phyloP scores from a whole-genome alignment of 176 grass and related monocot species.

The Luzula sylvatica region DNA sequence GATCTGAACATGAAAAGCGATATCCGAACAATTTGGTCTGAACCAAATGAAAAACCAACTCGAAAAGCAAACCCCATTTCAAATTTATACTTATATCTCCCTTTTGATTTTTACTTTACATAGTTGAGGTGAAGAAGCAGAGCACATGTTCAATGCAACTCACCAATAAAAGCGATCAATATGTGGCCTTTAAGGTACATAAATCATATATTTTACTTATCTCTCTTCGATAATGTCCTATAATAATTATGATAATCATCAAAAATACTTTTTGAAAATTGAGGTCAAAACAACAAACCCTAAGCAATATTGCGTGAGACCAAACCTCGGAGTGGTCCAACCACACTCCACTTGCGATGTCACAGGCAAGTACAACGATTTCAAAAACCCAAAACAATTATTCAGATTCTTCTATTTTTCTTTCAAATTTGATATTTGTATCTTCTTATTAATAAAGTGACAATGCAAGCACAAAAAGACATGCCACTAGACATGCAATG shows the following conservation, averaged over 20 bases:
- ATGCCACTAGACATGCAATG: slow-evolving; percentile 68
- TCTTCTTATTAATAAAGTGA: slow-evolving; percentile 33
- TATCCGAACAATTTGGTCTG: no score
- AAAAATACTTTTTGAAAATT: neutral
- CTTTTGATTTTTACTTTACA: slow-evolving; percentile 9
- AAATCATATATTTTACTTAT: neutral
- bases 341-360: slow-evolving; percentile 74
- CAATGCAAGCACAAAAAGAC: slow-evolving; percentile 90
- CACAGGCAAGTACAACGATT: slow-evolving; percentile 50
- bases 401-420: neutral
- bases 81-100: neutral
- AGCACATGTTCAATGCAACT: slow-evolving; percentile 89
- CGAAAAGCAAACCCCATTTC: neutral
- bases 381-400: neutral
- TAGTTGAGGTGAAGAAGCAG: slow-evolving; percentile 93
- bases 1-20: no score
- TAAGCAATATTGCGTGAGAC: slow-evolving; percentile 92
- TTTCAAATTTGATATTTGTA: neutral
- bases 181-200: slow-evolving; percentile 90
- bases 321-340: slow-evolving; percentile 74
- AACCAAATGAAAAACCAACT: slow-evolving; percentile 16
- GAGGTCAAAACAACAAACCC: slow-evolving; percentile 99
- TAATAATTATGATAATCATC: slow-evolving; percentile 1
- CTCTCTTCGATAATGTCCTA: neutral
- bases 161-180: slow-evolving; percentile 89